Percentiles rank a stretch among this genome's conserved stretches.
These are phyloP conservation scores for Candida insectalens DNA, from an alignment of 805 yeast genomes.

Conservation along the genomic window DNA sequence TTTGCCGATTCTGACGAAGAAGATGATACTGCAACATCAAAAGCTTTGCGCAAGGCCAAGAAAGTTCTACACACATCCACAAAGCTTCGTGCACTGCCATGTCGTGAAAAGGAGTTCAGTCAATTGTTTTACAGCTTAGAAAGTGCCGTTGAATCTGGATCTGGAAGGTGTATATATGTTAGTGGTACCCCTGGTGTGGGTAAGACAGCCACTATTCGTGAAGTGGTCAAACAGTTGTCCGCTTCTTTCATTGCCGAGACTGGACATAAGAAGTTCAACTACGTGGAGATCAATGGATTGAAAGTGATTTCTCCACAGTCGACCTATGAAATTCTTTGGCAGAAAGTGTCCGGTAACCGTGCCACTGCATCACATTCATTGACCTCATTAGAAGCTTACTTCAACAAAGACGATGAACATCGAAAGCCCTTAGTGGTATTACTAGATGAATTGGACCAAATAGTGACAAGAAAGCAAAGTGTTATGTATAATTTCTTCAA, in stretches of 20 bases:
- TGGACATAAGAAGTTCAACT: slow-evolving; percentile 40
- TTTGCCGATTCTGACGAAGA: slow-evolving; percentile 6
- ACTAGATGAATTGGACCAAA: slow-evolving; percentile 89
- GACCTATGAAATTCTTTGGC: slow-evolving; percentile 80
- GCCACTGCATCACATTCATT: slow-evolving; percentile 59
- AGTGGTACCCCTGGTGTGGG: slow-evolving; percentile 99
- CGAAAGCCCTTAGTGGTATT: slow-evolving; percentile 59
- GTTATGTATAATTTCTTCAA: slow-evolving; percentile 94
- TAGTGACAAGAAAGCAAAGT: slow-evolving; percentile 71
- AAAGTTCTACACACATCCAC: slow-evolving; percentile 28
- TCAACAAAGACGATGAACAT: slow-evolving; percentile 28
- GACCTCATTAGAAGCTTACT: slow-evolving; percentile 60
- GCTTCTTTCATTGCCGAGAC: slow-evolving; percentile 12
- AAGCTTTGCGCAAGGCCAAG: slow-evolving; percentile 27
- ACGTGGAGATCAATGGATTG: slow-evolving; percentile 84
- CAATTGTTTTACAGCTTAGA: slow-evolving; percentile 61
- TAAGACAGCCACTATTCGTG: slow-evolving; percentile 87
- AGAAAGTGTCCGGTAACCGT: slow-evolving; percentile 50
- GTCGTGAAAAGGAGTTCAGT: slow-evolving; percentile 77
- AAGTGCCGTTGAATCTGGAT: slow-evolving; percentile 54
- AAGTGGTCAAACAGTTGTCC: slow-evolving; percentile 65
- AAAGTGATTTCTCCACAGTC: slow-evolving; percentile 70
- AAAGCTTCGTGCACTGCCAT: slow-evolving; percentile 52
- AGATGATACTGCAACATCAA: slow-evolving; percentile 10
- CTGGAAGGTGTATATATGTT: slow-evolving; percentile 80